Evolutionary conservation across 116 monocot genomes (phyloP), one percentile per base, ranked within the genome.

Genomic region (Cymodocea nodosa): DNA sequence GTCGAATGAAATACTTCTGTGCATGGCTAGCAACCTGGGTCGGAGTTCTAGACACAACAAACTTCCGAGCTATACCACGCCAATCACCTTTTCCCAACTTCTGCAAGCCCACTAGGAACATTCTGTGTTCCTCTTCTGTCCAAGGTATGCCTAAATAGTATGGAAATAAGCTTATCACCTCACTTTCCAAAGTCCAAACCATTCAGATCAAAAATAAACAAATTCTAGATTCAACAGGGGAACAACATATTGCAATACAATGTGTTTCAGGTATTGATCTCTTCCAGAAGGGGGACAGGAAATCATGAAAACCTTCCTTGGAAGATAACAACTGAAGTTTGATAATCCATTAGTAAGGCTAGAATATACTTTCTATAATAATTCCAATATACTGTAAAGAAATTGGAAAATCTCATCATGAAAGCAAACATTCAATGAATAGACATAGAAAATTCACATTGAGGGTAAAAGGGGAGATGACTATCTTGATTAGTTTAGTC

Each of bases 41-140:
- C 23, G 77, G 77, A 55, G 77, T 77, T 36, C 72, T 77, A 25
- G 67, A 55, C 11, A 72, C 50, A 34, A 77, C 77, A 67, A 48
- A 77, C 30, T 71, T 72, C 6, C 68, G 59, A 30, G 77, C 58
- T 54, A 77, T 77, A 3, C 72, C 77, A 39, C 72, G 66, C 77
- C 77, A 77, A 40, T 77, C 77, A 55, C 77, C 72, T 77, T 77
- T 77, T 24, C 77, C 77, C 11, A 77, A 49, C 54, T 67, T 72
- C 60, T 71, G 70, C 60, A 77, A 36, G 48, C 77, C 77, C 20
- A 77, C n/a, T 17, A 77, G 48, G 20, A 77, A 77, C 72, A 63
- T 61, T 12, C 77, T 8, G 56, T 77, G 77, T 37, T 77, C 77
- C 49, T 77, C 77, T 68, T 77, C 77, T 18, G 72, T 77, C 77